These are phyloP conservation scores for Yamadazyma atmosphaerica DNA, from an alignment of 1,139 yeast species.

Conservation along the genomic window DNA sequence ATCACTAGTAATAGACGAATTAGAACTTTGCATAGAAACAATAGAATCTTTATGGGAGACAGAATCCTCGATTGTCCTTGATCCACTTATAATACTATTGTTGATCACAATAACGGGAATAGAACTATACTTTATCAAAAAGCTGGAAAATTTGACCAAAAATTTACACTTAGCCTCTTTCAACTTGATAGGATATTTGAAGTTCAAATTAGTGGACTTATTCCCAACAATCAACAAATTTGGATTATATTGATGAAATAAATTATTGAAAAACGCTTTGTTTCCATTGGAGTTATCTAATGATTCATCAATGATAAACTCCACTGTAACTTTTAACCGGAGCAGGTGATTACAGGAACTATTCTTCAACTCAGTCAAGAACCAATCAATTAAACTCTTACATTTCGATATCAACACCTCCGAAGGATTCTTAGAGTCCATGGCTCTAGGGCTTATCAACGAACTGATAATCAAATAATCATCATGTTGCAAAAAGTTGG, in stretches of 20 bases:
- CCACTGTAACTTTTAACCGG: slow-evolving; percentile 53
- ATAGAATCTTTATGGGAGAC: slow-evolving; percentile 1
- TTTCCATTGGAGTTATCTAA: slow-evolving; percentile 21
- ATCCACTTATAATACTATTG: slow-evolving; percentile 16
- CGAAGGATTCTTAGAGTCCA: slow-evolving; percentile 12
- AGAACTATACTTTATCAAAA: slow-evolving; percentile 40
- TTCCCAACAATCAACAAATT: slow-evolving; percentile 40
- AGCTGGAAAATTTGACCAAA: slow-evolving; percentile 40
- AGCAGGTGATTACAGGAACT: slow-evolving; percentile 19
- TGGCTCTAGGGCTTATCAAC: slow-evolving; percentile 31
- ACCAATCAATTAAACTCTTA: slow-evolving; percentile 39
- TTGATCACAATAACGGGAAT: slow-evolving; percentile 45
- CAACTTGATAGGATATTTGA: slow-evolving; percentile 41
- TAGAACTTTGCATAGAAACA: slow-evolving; percentile 2
- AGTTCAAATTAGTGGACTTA: slow-evolving; percentile 41
- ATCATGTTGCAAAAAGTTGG: slow-evolving; percentile 35
- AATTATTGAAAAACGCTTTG: slow-evolving; percentile 37
- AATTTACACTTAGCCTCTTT: slow-evolving; percentile 21
- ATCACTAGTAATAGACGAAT: neutral
- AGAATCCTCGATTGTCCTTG: neutral
- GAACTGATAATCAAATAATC: slow-evolving; percentile 43
- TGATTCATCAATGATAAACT: slow-evolving; percentile 40
- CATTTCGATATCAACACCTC: slow-evolving; percentile 36
- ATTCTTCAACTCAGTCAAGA: slow-evolving; percentile 25
- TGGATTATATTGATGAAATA: slow-evolving; percentile 45